Evolutionary conservation across 192 early-diverging fungal genomes (phyloP).

Genomic region (Coemansia erecta): DNA sequence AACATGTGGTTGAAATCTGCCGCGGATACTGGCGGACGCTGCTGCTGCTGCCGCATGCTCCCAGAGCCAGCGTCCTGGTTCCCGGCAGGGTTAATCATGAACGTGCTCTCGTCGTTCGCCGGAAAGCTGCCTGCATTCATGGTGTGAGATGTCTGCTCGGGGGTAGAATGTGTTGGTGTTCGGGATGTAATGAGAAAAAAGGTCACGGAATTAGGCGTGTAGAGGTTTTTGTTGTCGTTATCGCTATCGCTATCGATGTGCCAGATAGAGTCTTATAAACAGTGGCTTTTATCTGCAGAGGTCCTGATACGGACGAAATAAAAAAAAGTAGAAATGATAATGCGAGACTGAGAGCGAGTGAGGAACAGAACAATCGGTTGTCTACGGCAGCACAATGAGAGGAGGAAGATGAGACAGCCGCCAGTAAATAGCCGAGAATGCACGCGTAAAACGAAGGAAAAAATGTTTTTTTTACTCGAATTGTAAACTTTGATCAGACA

Average conservation of each 20-base stretch:
- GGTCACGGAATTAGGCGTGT: not conserved
- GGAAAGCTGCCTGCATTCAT: conserved; percentile 10
- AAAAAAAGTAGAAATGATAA: not conserved
- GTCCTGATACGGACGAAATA: not conserved
- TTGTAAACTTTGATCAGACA: not conserved
- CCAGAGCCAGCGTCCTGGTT: conserved; percentile 5
- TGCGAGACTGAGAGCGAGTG: not conserved
- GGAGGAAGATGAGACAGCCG: not conserved
- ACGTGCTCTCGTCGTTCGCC: conserved; percentile 24
- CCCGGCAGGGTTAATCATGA: conserved; percentile 27
- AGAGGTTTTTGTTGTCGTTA: not conserved
- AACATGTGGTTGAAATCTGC: conserved; percentile 50
- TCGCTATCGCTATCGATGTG: not conserved
- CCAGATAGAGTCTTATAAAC: not conserved
- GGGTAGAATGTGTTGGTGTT: not conserved
- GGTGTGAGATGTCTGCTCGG: conserved; percentile 1
- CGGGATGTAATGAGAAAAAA: not conserved
- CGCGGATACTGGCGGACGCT: conserved; percentile 28
- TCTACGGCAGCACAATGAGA: no score
- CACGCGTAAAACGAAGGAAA: not conserved
- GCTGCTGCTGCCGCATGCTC: conserved; percentile 13
- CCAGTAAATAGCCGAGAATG: not conserved
- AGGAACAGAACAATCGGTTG: not conserved
- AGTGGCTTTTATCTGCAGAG: not conserved
- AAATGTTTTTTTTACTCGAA: not conserved